Conservation (phyloP, 2,329 filamentous ascomycete genomes). For the Stagonosporopsis rhizophila region DNA sequence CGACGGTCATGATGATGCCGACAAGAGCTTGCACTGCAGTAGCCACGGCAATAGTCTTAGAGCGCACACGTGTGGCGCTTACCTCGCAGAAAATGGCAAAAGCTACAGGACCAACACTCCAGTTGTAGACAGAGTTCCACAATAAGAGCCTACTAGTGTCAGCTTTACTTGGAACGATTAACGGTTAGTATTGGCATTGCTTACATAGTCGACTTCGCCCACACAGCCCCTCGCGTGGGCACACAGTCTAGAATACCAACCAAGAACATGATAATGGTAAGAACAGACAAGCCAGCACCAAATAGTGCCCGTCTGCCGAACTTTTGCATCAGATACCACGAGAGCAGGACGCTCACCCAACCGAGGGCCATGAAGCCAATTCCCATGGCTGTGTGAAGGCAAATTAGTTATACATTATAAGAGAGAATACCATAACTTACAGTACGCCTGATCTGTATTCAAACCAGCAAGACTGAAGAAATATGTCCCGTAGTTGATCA, state of each 20-base stretch:
- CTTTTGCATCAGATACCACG: conserved; percentile 78
- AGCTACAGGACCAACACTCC: conserved; percentile 83
- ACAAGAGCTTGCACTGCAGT: conserved; percentile 50
- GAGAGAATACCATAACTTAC: not conserved
- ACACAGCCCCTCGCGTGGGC: conserved; percentile 42
- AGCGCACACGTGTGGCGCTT: conserved; percentile 75
- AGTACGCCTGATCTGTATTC: conserved; percentile 44
- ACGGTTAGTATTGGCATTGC: not conserved
- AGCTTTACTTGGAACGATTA: not conserved
- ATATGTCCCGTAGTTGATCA: conserved; percentile 53
- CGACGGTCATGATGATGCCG: conserved; percentile 42
- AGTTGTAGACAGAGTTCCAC: conserved; percentile 71
- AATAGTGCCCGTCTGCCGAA: conserved; percentile 77
- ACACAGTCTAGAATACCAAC: conserved; percentile 78
- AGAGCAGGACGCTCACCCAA: conserved; percentile 77
- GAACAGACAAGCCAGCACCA: conserved; percentile 62
- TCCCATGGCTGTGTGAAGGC: conserved; percentile 34
- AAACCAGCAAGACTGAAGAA: conserved; percentile 55
- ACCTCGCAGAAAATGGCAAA: conserved; percentile 82
- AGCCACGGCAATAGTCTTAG: conserved; percentile 82
- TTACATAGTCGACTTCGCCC: conserved; percentile 48
- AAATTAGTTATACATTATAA: not conserved
- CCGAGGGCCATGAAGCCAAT: conserved; percentile 66
- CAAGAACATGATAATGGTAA: conserved; percentile 71
- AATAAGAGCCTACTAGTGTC: conserved; percentile 12